phyloP scores from a whole-genome alignment of 495 filamentous ascomycete species.

The Halenospora varia region DNA sequence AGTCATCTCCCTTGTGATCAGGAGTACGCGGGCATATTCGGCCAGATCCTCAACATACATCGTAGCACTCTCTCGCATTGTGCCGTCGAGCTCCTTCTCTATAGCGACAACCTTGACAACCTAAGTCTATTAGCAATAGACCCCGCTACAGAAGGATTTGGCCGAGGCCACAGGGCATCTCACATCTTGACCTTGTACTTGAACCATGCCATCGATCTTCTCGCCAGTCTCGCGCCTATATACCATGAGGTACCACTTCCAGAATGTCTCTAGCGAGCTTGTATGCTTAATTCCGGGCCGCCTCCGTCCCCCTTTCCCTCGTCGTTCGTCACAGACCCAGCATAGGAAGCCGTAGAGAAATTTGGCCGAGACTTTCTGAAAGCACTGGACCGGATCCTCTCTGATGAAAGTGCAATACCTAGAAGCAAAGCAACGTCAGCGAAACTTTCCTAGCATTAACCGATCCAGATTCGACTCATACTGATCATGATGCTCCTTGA shows the following conservation, averaged over 20 bases:
- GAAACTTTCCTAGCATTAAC: constrained; percentile 11
- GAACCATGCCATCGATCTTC: constrained; percentile 44
- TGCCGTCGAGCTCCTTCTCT: constrained; percentile 22
- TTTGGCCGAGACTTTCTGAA: constrained; percentile 1
- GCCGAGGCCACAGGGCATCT: constrained; percentile 5
- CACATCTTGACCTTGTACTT: constrained; percentile 18
- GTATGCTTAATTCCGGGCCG: constrained; percentile 29
- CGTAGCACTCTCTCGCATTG: constrained; percentile 25
- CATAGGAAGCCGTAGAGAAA: constrained; percentile 26
- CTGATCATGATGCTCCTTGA: constrained; percentile 8
- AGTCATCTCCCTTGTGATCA: constrained; percentile 33
- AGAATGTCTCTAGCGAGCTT: constrained; percentile 34
- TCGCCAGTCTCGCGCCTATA: constrained; percentile 46
- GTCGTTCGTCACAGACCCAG: constrained; percentile 29
- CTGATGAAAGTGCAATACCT: constrained; percentile 12
- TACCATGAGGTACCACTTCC: constrained; percentile 35
- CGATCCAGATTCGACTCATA: not conserved
- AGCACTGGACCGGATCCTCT: constrained; percentile 11
- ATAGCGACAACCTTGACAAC: constrained; percentile 24
- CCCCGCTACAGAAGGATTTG: not conserved
- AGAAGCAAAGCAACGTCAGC: constrained; percentile 23
- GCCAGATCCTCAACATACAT: constrained; percentile 37
- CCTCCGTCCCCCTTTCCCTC: constrained; percentile 32
- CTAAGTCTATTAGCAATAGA: constrained; percentile 5
- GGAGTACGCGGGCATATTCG: constrained; percentile 26